Conservation (phyloP, 108 stramenopile species). For the Pseudonitzschia pungens region DNA sequence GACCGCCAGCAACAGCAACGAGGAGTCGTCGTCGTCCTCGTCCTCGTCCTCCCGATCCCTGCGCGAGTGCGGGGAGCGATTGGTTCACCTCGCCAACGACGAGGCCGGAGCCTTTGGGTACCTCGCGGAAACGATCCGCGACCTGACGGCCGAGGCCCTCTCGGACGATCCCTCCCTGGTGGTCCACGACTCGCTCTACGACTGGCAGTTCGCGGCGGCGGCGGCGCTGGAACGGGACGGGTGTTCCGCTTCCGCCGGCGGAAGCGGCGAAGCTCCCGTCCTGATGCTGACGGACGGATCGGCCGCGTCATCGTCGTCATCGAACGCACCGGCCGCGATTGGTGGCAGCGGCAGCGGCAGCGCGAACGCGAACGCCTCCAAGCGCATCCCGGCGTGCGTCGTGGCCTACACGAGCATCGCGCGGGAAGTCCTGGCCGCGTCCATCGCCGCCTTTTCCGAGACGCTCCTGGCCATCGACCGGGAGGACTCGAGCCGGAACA, state of each 20-base stretch:
- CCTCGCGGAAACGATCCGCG: constrained; percentile 37
- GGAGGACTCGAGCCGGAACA: constrained; percentile 46
- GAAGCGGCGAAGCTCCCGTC: background rate
- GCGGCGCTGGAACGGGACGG: background rate
- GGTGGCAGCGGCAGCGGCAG: background rate
- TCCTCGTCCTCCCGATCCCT: background rate
- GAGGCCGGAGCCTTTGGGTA: constrained; percentile 58
- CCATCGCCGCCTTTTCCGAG: constrained; percentile 48
- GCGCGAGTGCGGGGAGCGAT: constrained; percentile 34
- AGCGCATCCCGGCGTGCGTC: constrained; percentile 12
- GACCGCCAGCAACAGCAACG: background rate
- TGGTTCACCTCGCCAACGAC: constrained; percentile 51
- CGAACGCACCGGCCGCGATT: background rate
- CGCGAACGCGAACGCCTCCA: background rate
- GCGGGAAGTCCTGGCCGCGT: constrained; percentile 53
- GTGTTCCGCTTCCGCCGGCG: background rate
- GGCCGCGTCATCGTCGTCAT: background rate
- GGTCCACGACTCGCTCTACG: constrained; percentile 21
- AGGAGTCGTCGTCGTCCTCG: background rate
- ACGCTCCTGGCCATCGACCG: constrained; percentile 23
- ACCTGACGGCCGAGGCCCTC: constrained; percentile 21
- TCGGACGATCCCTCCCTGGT: background rate
- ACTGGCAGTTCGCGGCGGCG: constrained; percentile 33
- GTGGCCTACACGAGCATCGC: constrained; percentile 67
- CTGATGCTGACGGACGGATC: constrained; percentile 3